Evolutionary conservation across 2,329 filamentous ascomycete genomes (phyloP).

Genomic region (Fusarium xyrophilum): DNA sequence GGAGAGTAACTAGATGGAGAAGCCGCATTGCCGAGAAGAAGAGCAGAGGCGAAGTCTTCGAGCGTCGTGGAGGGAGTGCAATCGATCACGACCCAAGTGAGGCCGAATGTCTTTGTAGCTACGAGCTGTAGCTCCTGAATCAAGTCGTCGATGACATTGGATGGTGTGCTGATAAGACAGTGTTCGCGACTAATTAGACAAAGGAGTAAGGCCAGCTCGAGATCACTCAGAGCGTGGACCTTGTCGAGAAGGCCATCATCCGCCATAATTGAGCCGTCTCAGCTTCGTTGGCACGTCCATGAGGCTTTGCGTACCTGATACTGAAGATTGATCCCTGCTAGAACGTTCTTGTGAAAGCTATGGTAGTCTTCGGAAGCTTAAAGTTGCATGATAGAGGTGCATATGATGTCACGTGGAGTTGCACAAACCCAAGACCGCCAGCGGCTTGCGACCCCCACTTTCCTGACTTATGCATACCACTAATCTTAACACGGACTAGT

Average conservation of each 20-base stretch:
- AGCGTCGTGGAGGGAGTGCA: conserved; percentile 77
- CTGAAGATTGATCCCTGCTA: conserved; percentile 6
- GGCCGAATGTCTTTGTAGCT: conserved; percentile 72
- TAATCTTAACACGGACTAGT: conserved; percentile 33
- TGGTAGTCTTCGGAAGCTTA: conserved; percentile 9
- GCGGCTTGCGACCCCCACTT: conserved; percentile 1
- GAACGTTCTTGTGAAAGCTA: conserved; percentile 15
- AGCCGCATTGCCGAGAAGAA: conserved; percentile 57
- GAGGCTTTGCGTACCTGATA: conserved; percentile 19
- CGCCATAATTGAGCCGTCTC: conserved; percentile 58
- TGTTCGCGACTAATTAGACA: conserved; percentile 84
- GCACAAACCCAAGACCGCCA: conserved; percentile 26
- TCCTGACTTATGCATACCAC: conserved; percentile 39
- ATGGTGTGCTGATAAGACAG: conserved; percentile 81
- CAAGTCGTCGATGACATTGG: conserved; percentile 69
- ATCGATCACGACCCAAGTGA: conserved; percentile 72
- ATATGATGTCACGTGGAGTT: conserved; percentile 44
- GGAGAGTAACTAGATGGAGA: conserved; percentile 39
- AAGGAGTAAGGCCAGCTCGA: conserved; percentile 85
- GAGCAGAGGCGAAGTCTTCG: conserved; percentile 78
- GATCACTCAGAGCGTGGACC: conserved; percentile 80
- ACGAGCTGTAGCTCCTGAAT: conserved; percentile 77
- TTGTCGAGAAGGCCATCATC: conserved; percentile 68
- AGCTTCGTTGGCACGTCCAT: conserved; percentile 39
- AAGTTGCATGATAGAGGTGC: conserved; percentile 36